phyloP scores from a whole-genome alignment of 2,329 filamentous ascomycete species.

The Aureobasidium sp. region DNA sequence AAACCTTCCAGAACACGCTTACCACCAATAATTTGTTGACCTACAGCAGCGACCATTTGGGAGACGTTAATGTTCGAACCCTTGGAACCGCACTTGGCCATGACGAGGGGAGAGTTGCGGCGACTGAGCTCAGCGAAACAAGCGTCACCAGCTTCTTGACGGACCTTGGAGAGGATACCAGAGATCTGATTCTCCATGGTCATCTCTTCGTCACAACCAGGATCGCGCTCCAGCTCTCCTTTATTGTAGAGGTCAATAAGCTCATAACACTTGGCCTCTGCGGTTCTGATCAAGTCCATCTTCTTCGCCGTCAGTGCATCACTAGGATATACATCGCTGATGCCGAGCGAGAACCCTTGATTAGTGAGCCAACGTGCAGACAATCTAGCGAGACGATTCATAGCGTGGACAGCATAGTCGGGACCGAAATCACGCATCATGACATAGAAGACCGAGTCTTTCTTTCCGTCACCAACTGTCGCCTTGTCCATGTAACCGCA shows the following conservation, averaged over 20 bases:
- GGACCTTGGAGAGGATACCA: conserved; percentile 83
- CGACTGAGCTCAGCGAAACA: conserved; percentile 85
- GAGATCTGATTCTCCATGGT: conserved; percentile 88
- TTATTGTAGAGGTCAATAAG: conserved; percentile 73
- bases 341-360: conserved; percentile 91
- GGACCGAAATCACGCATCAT: conserved; percentile 92
- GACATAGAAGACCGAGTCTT: conserved; percentile 95
- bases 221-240: conserved; percentile 74
- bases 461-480: conserved; percentile 94
- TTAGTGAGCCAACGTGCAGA: conserved; percentile 85
- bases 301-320: conserved; percentile 64
- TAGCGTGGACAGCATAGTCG: conserved; percentile 77
- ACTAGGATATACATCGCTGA: conserved; percentile 87
- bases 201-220: conserved; percentile 85
- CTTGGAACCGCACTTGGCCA: conserved; percentile 96
- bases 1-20: conserved; percentile 92
- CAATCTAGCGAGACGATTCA: conserved; percentile 89
- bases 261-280: conserved; percentile 75
- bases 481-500: conserved; percentile 97
- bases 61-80: conserved; percentile 97
- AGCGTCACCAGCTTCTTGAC: conserved; percentile 81
- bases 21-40: conserved; percentile 94
- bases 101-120: conserved; percentile 88
- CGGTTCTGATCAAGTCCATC: conserved; percentile 64
- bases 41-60: conserved; percentile 96